A percentile compares a stretch with the other conserved stretches of the same genome.
phyloP scores from a whole-genome alignment of 106 monocot genomes.

The Phalaenopsis equestris region DNA sequence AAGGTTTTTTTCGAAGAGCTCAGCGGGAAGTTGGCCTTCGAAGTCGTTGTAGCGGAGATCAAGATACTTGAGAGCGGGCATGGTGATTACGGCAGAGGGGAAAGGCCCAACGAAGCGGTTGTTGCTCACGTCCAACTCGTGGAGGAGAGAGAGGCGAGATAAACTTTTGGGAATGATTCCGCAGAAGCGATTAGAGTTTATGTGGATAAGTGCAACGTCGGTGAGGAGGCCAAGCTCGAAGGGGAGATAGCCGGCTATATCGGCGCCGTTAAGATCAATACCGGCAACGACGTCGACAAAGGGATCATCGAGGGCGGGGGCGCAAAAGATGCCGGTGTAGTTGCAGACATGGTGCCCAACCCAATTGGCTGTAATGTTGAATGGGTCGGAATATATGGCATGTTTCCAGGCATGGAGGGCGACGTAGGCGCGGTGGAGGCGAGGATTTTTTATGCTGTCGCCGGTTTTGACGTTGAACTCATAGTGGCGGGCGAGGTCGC shows the following conservation, averaged over 20 bases:
- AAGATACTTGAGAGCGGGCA: slow-evolving; percentile 26
- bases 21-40: slow-evolving; percentile 19
- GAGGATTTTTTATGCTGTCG: slow-evolving; percentile 19
- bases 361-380: slow-evolving; percentile 32
- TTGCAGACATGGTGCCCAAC: slow-evolving; percentile 30
- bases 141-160: slow-evolving; percentile 24
- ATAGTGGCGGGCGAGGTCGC: slow-evolving; percentile 22
- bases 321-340: slow-evolving; percentile 42
- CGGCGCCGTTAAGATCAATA: slow-evolving; percentile 64
- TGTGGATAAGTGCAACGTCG: slow-evolving; percentile 54
- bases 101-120: slow-evolving; percentile 68
- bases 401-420: slow-evolving; percentile 45
- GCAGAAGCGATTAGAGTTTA: slow-evolving; percentile 77
- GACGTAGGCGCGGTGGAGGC: slow-evolving; percentile 34
- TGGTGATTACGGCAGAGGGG: slow-evolving; percentile 30
- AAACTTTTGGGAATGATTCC: slow-evolving; percentile 49
- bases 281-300: slow-evolving; percentile 44
- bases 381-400: slow-evolving; percentile 41
- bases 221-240: slow-evolving; percentile 58
- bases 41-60: slow-evolving; percentile 52
- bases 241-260: slow-evolving; percentile 70
- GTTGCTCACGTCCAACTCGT: slow-evolving; percentile 66
- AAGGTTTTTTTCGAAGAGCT: slow-evolving; percentile 29
- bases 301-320: slow-evolving; percentile 21
- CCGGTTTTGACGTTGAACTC: slow-evolving; percentile 11